A percentile compares a stretch with the other conserved stretches of the same genome.
These are phyloP conservation scores for Colletotrichum sojae DNA, from an alignment of 2,329 filamentous ascomycete genomes.

Conservation along the genomic window DNA sequence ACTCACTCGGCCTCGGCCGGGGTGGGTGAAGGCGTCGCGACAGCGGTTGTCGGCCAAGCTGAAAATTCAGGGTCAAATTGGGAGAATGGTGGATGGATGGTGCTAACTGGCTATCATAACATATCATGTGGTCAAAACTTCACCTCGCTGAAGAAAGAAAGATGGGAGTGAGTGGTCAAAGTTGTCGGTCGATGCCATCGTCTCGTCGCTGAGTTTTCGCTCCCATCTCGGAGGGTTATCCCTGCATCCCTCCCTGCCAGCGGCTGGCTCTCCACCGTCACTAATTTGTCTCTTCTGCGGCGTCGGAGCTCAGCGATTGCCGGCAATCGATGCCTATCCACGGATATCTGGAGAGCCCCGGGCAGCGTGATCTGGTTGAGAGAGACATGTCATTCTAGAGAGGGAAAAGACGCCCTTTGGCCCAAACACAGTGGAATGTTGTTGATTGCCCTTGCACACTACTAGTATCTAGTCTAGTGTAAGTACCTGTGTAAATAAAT, in stretches of 20 bases:
- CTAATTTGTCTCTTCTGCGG: constrained; percentile 6
- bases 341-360: not conserved
- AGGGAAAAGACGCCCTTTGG: not conserved
- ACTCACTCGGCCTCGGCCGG: too few relatives aligned
- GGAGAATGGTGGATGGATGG: not conserved
- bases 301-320: not conserved
- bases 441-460: not conserved
- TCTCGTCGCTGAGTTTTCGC: constrained; percentile 6
- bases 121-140: not conserved
- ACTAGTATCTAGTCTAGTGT: too few relatives aligned
- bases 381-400: not conserved
- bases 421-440: not conserved
- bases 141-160: not conserved
- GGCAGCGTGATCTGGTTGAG: constrained; percentile 3
- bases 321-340: too few relatives aligned
- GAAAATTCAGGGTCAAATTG: not conserved
- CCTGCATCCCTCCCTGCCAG: constrained; percentile 33
- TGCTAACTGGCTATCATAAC: constrained; percentile 1
- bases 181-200: constrained; percentile 16
- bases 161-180: constrained; percentile 7
- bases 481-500: too few relatives aligned
- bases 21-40: not conserved
- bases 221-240: constrained; percentile 31
- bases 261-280: constrained; percentile 19
- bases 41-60: constrained; percentile 1